These are phyloP conservation scores for Serendipita sp. DNA, from an alignment of 768 basidiomycete species.

Conservation along the genomic window DNA sequence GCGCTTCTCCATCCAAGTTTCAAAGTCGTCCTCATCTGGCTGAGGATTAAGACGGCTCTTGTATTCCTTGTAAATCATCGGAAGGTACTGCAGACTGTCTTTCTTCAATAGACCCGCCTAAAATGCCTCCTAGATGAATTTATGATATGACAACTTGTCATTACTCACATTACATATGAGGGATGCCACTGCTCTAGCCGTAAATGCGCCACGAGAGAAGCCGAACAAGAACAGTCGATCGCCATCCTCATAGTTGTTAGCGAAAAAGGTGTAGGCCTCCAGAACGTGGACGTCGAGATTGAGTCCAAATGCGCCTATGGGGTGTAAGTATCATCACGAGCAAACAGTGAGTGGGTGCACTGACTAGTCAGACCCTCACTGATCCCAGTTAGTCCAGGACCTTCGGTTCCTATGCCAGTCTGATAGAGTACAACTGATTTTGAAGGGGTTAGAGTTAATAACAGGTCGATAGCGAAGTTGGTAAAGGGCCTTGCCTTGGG, in stretches of 20 bases:
- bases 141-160: background rate
- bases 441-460: no score
- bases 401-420: background rate
- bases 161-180: constrained; percentile 8
- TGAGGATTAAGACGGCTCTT: background rate
- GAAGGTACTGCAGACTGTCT: background rate
- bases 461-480: no score
- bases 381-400: background rate
- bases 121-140: no score
- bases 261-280: constrained; percentile 11
- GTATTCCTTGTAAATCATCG: background rate
- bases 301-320: background rate
- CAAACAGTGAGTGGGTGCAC: background rate
- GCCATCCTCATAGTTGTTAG: constrained; percentile 9
- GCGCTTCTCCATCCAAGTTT: background rate
- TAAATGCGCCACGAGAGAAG: constrained; percentile 13
- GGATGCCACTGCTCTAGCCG: constrained; percentile 9
- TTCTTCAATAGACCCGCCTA: background rate
- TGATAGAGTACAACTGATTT: background rate
- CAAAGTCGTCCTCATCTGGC: background rate
- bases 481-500: background rate
- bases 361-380: background rate
- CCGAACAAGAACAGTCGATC: constrained; percentile 11
- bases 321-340: background rate
- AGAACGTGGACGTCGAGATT: constrained; percentile 2